phyloP scores from a whole-genome alignment of 768 basidiomycete genomes.

The Trichaptum fuscoviolaceum region DNA sequence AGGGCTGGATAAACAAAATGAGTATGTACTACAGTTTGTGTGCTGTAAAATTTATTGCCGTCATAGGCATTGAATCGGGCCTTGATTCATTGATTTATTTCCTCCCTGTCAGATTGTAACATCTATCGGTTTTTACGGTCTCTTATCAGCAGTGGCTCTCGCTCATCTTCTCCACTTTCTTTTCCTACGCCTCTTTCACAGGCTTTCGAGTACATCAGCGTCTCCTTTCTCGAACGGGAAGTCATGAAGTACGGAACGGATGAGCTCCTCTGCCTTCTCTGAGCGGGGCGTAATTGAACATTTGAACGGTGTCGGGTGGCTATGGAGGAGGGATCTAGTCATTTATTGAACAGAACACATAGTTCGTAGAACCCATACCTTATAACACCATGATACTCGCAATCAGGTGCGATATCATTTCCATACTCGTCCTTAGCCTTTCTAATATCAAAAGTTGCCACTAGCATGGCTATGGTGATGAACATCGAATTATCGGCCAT shows the following conservation, averaged over 20 bases:
- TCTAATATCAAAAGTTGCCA: neutral
- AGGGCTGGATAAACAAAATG: too few relatives aligned
- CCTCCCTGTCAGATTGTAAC: too few relatives aligned
- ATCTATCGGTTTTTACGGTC: too few relatives aligned
- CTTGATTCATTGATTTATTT: too few relatives aligned
- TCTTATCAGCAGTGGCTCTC: too few relatives aligned
- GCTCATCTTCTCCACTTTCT: too few relatives aligned
- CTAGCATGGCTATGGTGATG: neutral
- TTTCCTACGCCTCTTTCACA: neutral
- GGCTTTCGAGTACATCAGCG: neutral
- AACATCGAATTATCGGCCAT: neutral
- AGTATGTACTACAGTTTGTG: too few relatives aligned
- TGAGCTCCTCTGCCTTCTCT: neutral
- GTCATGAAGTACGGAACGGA: neutral
- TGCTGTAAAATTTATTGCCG: too few relatives aligned
- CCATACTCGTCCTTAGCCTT: neutral
- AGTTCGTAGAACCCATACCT: neutral
- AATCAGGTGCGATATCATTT: neutral
- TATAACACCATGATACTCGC: neutral
- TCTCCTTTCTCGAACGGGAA: neutral
- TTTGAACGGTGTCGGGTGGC: too few relatives aligned
- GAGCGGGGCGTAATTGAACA: slow-evolving; percentile 3
- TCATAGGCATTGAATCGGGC: too few relatives aligned
- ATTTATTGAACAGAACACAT: too few relatives aligned
- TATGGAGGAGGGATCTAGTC: too few relatives aligned